These are phyloP conservation scores for Sphaerulina vaccinii DNA, from an alignment of 2,329 filamentous ascomycete genomes.

Conservation along the genomic window DNA sequence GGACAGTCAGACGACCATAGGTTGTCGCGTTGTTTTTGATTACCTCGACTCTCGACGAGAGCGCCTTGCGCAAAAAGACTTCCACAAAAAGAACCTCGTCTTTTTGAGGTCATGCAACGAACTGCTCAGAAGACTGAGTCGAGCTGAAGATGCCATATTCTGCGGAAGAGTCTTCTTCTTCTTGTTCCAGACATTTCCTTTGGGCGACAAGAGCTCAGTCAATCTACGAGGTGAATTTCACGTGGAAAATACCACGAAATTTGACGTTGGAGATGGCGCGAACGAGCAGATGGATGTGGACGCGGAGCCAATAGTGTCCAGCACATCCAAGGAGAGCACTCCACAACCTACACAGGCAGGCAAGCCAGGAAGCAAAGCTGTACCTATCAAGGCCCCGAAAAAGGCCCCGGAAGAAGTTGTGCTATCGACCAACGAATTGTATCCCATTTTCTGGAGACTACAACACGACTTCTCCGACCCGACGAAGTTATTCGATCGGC, in stretches of 20 bases:
- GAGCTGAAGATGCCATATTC: conserved; percentile 94
- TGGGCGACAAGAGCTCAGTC: conserved; percentile 95
- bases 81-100: conserved; percentile 79
- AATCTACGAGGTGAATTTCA: conserved; percentile 96
- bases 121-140: conserved; percentile 85
- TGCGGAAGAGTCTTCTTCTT: conserved; percentile 98
- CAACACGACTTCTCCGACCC: conserved; percentile 92
- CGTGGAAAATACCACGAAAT: conserved; percentile 87
- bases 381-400: conserved; percentile 27
- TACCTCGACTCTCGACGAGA: conserved; percentile 93
- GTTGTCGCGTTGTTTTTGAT: conserved; percentile 87
- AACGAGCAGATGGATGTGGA: conserved; percentile 66
- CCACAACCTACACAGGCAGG: conserved; percentile 24
- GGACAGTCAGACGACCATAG: conserved; percentile 91
- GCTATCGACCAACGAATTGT: conserved; percentile 69
- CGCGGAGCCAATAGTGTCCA: conserved; percentile 18
- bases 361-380: conserved; percentile 32
- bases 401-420: conserved; percentile 45
- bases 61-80: conserved; percentile 75
- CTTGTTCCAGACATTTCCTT: conserved; percentile 93
- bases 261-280: conserved; percentile 55
- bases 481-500: conserved; percentile 70
- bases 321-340: conserved; percentile 24
- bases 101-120: conserved; percentile 96
- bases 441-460: conserved; percentile 90